Evolutionary conservation across 2,329 filamentous ascomycete species (phyloP), one percentile per base, ranked within the genome.

Genomic region (Epichloe sibirici): DNA sequence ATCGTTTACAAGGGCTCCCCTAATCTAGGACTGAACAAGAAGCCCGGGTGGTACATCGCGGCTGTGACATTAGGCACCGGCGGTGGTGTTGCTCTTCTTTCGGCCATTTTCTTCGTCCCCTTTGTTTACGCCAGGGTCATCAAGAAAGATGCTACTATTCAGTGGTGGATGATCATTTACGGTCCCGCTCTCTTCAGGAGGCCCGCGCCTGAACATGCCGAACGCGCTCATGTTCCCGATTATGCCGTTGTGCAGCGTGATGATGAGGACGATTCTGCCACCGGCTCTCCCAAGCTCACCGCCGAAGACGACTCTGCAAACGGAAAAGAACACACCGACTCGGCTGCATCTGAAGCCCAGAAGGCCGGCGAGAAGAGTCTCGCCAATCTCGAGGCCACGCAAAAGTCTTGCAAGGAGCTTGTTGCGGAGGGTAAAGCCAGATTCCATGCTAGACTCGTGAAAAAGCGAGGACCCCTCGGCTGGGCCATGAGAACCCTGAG

Each of bases 1-100:
- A 82, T 90, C 60, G 85, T 90, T 59, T 89, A 88, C 77, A 89
- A 90, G 75, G 86, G 86, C 38, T 88, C 85, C 6, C 85, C 86
- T 28, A 82, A 74, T 54, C 76, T 87, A 34, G 75, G 76, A 31
- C 71, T 88, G 23, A 74, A 71, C 70, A 79, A 83, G 68, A 85
- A 83, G 73, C 82, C 85, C 1, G 67, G 68, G 7, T 83, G 78
- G 76, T 88, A 79, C 63, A 79, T 89, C 56, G 83, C 76, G 11
- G 69, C 77, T 15, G 83, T 88, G 57, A 83, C 81, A 17, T 62
- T 88, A 55, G 83, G 85, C 39, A 74, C 73, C 39, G 85, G 83
- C 55, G 71, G 67, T 48, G 85, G 79, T 53, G 68, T 88, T 38
- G 73, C 69, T 51, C 4, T 82, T 38, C 66, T 88, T 5, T 69